phyloP scores from a whole-genome alignment of 1,284 basidiomycete species.

The Hypsizygus ulmarius region DNA sequence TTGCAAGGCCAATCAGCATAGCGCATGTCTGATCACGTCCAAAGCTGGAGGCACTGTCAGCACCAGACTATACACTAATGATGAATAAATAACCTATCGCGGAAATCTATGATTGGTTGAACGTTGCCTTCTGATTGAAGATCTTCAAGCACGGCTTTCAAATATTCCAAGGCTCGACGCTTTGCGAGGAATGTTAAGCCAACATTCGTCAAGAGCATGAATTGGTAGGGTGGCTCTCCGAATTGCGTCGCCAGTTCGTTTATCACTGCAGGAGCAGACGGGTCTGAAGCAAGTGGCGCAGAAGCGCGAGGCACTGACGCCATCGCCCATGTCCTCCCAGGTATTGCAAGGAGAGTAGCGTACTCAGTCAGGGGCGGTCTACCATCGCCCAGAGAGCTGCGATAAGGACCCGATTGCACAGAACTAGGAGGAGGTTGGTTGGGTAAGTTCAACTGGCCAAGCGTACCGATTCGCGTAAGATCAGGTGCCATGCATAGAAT shows the following conservation, averaged over 20 bases:
- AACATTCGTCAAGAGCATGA: conserved; percentile 84
- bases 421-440: conserved; percentile 35
- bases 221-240: conserved; percentile 68
- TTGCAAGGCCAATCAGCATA: conserved; percentile 82
- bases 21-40: conserved; percentile 88
- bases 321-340: conserved; percentile 83
- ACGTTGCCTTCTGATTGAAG: conserved; percentile 63
- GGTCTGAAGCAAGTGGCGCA: conserved; percentile 33
- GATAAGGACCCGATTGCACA: conserved; percentile 34
- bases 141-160: conserved; percentile 74
- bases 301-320: conserved; percentile 49
- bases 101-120: conserved; percentile 70
- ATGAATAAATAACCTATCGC: conserved; percentile 54
- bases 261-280: conserved; percentile 49
- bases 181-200: conserved; percentile 85
- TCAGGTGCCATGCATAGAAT: conserved; percentile 78
- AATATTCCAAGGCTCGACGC: conserved; percentile 79
- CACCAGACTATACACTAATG: conserved; percentile 5
- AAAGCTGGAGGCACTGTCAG: conserved; percentile 48
- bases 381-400: conserved; percentile 38
- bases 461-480: conserved; percentile 61
- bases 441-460: conserved; percentile 56
- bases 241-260: conserved; percentile 85
- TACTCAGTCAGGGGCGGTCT: conserved; percentile 72
- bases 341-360: conserved; percentile 72